Evolutionary conservation across 2,329 filamentous ascomycete species (phyloP), one percentile per base, ranked within the genome.

Genomic region (Aspergillus sergii): DNA sequence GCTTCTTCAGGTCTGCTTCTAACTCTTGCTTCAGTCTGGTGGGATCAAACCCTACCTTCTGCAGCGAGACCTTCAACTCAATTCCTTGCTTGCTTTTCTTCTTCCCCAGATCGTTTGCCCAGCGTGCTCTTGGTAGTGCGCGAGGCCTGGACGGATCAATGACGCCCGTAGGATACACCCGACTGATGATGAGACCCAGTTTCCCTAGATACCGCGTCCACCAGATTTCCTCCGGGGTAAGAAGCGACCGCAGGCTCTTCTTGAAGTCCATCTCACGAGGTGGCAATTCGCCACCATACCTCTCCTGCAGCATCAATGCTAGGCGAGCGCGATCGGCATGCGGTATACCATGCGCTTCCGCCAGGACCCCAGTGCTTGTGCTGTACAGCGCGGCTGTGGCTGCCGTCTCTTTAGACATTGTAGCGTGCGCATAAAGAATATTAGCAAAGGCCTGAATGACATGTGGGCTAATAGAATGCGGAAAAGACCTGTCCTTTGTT

Each of bases 221-320:
- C 73, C 75, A 78, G 26, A 74, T 70, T 60, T 78, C 75, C 54
- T 76, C 75, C 2, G 66, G 67, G 2, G 72, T 73, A 6, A 78
- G 66, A 45, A 73, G 67, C 1, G 63, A 64, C 51, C 73, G 72
- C 0, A 78, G 65, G 6, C 74, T 71, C 3, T 65, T 55, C 56
- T 73, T 70, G 2, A 75, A 64, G 34, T 69, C 68, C n/a, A 67
- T 51, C 63, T 78, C 71, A 9, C 74, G 74, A 4, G 75, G 75
- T 8, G 76, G 75, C 9, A 78, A 65, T 56, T 74, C 71, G 34
- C 72, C 73, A 1, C 72, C 71, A 63, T 76, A 78, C 8, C 76
- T 72, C 57, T 73, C 69, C 54, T 74, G 72, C 12, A 78, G 74
- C 63, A 74, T 68, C 16, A 78, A 63, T 0, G 75, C 72, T 9